phyloP scores from a whole-genome alignment of 23 red algal genomes.

The Chondrus crispus region DNA sequence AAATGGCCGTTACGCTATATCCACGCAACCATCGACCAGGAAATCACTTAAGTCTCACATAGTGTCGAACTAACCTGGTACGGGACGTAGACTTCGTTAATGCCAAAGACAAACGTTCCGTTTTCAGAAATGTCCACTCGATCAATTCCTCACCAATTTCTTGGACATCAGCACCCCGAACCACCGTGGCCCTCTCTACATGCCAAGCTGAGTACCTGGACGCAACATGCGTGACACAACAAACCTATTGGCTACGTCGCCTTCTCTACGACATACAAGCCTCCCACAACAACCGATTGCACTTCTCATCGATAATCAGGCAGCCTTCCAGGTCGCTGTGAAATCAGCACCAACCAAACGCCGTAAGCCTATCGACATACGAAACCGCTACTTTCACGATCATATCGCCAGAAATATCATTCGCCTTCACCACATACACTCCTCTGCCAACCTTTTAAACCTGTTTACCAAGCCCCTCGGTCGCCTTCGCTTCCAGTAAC shows the following conservation, averaged over 20 bases:
- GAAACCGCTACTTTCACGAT: background rate
- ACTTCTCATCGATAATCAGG: background rate
- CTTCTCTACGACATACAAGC: background rate
- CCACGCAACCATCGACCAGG: background rate
- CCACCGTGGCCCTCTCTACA: background rate
- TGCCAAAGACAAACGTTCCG: background rate
- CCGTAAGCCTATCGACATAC: conserved; percentile 9
- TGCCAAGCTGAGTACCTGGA: background rate
- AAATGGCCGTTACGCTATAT: background rate
- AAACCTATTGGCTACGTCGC: background rate
- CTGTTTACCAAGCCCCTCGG: background rate
- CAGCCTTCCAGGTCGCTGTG: background rate
- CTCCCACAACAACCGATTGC: background rate
- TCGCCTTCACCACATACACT: background rate
- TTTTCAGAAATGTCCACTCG: background rate
- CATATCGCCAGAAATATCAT: background rate
- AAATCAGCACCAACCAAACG: conserved; percentile 1
- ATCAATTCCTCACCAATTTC: background rate
- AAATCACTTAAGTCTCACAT: background rate
- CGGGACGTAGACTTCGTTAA: conserved; percentile 14
- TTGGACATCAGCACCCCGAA: background rate
- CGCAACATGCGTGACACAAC: background rate
- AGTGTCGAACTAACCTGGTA: background rate
- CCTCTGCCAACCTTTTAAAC: background rate
- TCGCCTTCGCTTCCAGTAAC: background rate